Evolutionary conservation across 2,329 filamentous ascomycete genomes (phyloP), one percentile per base, ranked within the genome.

Genomic region (Aureobasidium sp.): DNA sequence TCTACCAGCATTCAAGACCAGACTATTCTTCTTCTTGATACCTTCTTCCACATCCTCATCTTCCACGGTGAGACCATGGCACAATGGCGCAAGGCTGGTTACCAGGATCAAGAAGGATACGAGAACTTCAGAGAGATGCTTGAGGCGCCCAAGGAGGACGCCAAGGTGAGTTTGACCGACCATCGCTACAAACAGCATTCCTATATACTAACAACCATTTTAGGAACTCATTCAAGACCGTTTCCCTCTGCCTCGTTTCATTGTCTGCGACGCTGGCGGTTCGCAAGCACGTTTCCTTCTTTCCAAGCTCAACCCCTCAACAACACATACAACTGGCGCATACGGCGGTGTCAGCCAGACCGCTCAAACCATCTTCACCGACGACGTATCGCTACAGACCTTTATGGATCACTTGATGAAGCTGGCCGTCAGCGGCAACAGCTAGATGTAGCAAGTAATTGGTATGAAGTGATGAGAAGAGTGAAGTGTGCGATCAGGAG

Each of bases 341-440:
- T 89, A 90, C 15, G 94, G 94, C 61, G 92, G 91, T 64, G 89
- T 93, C 53, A 86, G 89, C 34, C 90, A 93, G 71, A 92, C 89
- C 50, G 92, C 93, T 9, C 94, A 99, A 76, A 99, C 94, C 5
- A 99, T 99, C 69, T 99, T 99, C 78, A 99, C 94, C 0, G 94
- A 99, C 71, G 94, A 99, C 75, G 94, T 99, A 59, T 97, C 91
- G 60, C 79, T 99, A 72, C 93, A 97, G 76, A 97, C 93, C 1
- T 99, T 99, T 73, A 99, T 99, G 94, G 94, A 99, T 71, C 92
- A 97, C 77, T 80, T 99, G 73, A 99, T 99, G 94, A 99, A 99
- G 90, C 65, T 74, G 58, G 72, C 72, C 54, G 72, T 74, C 37
- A 74, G 72, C 60, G 72, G 72, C 16, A 74, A 72, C 54, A 68